phyloP scores from a whole-genome alignment of 202 grass and related monocot species.

The Cymbopogon flexuosus region DNA sequence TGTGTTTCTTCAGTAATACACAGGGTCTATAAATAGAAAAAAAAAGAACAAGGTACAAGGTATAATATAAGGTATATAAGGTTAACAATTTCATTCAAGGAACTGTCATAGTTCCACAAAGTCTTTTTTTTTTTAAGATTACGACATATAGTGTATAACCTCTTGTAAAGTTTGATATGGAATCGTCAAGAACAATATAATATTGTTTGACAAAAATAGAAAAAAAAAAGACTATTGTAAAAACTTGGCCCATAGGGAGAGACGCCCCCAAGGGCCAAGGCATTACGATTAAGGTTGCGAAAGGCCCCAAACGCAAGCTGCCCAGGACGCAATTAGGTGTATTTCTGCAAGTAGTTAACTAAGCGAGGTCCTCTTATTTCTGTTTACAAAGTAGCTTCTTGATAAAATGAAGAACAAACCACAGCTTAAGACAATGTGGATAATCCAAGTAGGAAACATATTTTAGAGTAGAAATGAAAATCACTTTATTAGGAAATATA shows the following conservation, averaged over 20 bases:
- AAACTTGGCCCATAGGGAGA: background rate
- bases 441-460: conserved; percentile 27
- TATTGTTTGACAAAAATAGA: background rate
- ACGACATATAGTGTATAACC: background rate
- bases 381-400: conserved; percentile 8
- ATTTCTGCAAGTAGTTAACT: background rate
- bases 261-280: background rate
- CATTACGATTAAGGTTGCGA: background rate
- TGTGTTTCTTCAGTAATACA: conserved; percentile 10
- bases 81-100: background rate
- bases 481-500: conserved; percentile 8
- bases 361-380: background rate
- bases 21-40: background rate
- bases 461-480: conserved; percentile 19
- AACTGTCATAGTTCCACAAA: background rate
- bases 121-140: background rate
- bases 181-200: conserved; percentile 16
- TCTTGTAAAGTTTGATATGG: background rate
- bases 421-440: background rate
- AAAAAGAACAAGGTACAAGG: background rate
- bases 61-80: background rate
- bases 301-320: background rate
- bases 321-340: background rate
- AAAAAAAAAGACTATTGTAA: background rate
- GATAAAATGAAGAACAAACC: conserved; percentile 6